A percentile compares a stretch with the other conserved stretches of the same genome.
phyloP scores from a whole-genome alignment of 2,329 filamentous ascomycete species.

The Cladosporium sp. region DNA sequence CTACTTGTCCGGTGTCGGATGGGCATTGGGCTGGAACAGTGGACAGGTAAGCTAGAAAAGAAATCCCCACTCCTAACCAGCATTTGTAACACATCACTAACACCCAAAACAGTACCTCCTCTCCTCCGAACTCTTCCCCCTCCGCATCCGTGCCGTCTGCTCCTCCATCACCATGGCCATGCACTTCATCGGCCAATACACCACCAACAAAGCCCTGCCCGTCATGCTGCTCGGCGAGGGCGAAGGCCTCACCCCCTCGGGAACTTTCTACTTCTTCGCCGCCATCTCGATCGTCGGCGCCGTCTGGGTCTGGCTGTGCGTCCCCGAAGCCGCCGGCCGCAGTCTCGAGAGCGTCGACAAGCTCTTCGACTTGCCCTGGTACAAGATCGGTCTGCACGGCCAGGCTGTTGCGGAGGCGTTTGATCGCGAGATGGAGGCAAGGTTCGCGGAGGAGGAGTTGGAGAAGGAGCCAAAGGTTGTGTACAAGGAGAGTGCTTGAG shows the following conservation, averaged over 20 bases:
- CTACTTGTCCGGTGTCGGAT: conserved; percentile 57
- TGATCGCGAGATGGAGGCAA: conserved; percentile 8
- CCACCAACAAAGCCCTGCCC: conserved; percentile 66
- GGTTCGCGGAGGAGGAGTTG: conserved; percentile 10
- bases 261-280: conserved; percentile 72
- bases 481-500: conserved; percentile 33
- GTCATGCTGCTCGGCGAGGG: conserved; percentile 58
- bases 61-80: conserved; percentile 54
- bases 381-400: conserved; percentile 56
- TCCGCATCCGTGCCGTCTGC: conserved; percentile 65
- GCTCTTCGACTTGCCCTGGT: conserved; percentile 69
- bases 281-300: conserved; percentile 63
- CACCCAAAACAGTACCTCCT: conserved; percentile 60
- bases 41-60: conserved; percentile 46
- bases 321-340: conserved; percentile 67
- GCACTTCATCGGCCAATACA: conserved; percentile 73
- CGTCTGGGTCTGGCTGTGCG: conserved; percentile 65
- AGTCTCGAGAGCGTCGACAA: conserved; percentile 65
- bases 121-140: conserved; percentile 69
- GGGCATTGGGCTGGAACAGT: conserved; percentile 52
- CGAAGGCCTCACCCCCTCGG: conserved; percentile 45
- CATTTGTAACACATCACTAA: too few species aligned
- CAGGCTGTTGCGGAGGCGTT: conserved; percentile 16
- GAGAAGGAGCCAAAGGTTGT: conserved; percentile 12
- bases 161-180: conserved; percentile 68